Evolutionary conservation across 306 rosid species (phyloP), one percentile per base, ranked within the genome.

Genomic region (Fragaria vesca): DNA sequence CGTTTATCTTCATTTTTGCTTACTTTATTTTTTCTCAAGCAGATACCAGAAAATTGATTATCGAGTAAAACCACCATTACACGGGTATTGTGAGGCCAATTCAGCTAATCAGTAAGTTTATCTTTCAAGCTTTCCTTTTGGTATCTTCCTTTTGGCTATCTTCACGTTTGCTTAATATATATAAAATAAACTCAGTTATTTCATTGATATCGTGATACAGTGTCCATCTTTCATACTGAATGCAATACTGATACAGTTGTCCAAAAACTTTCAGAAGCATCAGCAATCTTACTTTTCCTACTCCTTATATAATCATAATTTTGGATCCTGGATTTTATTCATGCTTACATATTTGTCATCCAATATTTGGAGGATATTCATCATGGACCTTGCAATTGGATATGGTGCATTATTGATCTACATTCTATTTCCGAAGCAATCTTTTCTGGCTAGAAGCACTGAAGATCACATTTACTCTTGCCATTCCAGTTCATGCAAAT

Each of bases 41-140:
- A 93, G 97, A 75, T 91, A 89, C 78, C 97, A 93, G 74, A 86
- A 93, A 88, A 80, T 93, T 58, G 99, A 93, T 85, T 91, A 80
- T 85, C 91, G 97, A 81, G 97, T 95, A 66, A 94, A 93, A 73
- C 76, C 52, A 65, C 89, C 91, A 24, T 85, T 95, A 50, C 87
- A 92, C 69, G 91, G 90, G 78, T 95, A 88, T 76, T 86, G 91
- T 79, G 92, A 88, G 85, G 77, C 91, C 76, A 71, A 84, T 76
- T 66, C 81, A 30, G 86, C 89, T 76, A 82, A 83, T 74, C 85
- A 83, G 98, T 92, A 87, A 88, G 91, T 87, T 77, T 72, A 47
- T 72, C 20, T 74, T 57, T 74, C 67, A 69, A 13, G 2, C 69
- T 52, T 54, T 75, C 65, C 32, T 71, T 71, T 42, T 45, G 12